Conservation (phyloP, 352 stramenopile species). For the Stramenopiles sp. region DNA sequence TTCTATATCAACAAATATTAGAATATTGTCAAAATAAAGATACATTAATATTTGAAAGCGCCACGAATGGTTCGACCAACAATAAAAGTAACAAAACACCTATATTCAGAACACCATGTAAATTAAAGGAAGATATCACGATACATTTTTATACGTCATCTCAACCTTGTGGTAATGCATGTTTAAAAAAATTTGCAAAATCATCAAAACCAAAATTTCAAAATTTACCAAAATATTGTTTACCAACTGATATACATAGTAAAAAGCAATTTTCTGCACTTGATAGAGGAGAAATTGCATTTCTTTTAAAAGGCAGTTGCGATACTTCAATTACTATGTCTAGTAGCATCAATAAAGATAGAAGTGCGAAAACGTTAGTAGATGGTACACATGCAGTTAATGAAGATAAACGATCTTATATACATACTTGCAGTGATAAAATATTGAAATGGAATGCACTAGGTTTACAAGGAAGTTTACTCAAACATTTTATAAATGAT, state of each 20-base stretch:
- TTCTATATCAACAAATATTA: background rate
- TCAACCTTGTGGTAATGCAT: background rate
- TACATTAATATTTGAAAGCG: background rate
- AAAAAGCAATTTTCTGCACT: background rate
- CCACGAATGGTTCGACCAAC: background rate
- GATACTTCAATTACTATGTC: background rate
- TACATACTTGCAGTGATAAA: background rate
- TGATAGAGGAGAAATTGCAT: background rate
- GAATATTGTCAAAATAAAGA: background rate
- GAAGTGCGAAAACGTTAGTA: background rate
- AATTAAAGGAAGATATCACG: too few species aligned
- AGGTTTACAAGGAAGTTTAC: background rate
- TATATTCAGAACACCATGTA: too few species aligned
- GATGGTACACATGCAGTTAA: background rate
- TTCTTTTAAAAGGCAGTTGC: background rate
- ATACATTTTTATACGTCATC: background rate
- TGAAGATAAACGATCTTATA: background rate
- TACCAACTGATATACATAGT: background rate
- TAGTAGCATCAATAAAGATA: background rate
- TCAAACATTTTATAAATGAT: background rate
- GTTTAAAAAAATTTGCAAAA: conserved; percentile 1
- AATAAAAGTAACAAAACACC: background rate
- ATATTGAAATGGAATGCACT: background rate
- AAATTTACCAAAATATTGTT: background rate
- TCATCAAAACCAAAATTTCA: background rate